Conservation (phyloP, 495 filamentous ascomycete species). For the Lophium mytilinum region DNA sequence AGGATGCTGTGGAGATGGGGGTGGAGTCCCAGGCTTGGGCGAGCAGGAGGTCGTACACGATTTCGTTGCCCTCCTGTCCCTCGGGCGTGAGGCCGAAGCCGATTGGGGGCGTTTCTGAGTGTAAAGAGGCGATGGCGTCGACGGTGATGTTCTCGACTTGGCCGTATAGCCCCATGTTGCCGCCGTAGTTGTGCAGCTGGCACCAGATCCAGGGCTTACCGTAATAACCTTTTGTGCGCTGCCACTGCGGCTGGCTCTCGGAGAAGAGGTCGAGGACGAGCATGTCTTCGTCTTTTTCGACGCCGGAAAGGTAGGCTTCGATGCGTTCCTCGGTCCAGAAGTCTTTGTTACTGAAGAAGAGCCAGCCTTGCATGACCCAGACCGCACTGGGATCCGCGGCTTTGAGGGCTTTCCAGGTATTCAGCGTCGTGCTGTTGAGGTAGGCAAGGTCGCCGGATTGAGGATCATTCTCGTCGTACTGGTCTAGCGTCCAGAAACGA, state of each 20-base stretch:
- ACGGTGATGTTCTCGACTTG: constrained; percentile 44
- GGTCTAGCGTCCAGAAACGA: constrained; percentile 46
- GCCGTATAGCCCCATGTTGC: constrained; percentile 45
- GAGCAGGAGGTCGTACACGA: constrained; percentile 45
- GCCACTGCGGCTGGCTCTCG: constrained; percentile 45
- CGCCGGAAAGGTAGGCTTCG: constrained; percentile 43
- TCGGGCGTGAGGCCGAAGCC: constrained; percentile 44
- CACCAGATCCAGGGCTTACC: constrained; percentile 45
- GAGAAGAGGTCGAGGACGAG: constrained; percentile 46
- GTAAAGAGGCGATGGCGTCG: constrained; percentile 40
- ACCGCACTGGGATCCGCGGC: constrained; percentile 41
- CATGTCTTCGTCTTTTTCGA: constrained; percentile 41
- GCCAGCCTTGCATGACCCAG: constrained; percentile 52
- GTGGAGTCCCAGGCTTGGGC: constrained; percentile 43
- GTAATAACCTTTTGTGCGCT: constrained; percentile 43
- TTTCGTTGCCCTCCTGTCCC: constrained; percentile 49
- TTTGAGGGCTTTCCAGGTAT: constrained; percentile 38
- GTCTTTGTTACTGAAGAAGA: constrained; percentile 38
- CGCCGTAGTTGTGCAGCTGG: constrained; percentile 40
- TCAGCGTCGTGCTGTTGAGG: constrained; percentile 40
- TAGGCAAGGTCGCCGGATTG: constrained; percentile 41
- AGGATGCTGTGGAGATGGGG: constrained; percentile 39
- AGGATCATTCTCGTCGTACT: constrained; percentile 48
- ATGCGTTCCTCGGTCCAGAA: constrained; percentile 47
- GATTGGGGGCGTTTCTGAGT: constrained; percentile 34